A percentile compares a stretch with the other conserved stretches of the same genome.
Evolutionary conservation across 2,329 filamentous ascomycete species (phyloP).

Genomic region (Diaporthe batatas): DNA sequence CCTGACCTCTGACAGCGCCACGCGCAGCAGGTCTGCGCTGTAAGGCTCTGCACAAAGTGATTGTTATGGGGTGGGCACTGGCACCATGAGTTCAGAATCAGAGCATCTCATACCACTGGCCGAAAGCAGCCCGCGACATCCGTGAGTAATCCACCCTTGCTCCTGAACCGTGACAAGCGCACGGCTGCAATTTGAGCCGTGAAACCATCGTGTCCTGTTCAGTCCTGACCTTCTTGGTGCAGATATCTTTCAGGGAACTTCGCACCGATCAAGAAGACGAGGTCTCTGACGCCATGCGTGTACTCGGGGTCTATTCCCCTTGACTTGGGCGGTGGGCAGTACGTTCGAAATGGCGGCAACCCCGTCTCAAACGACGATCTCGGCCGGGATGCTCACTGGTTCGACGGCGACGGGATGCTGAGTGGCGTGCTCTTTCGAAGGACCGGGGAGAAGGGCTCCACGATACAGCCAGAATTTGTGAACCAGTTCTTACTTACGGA

Average conservation of each 20-base stretch:
- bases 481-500: conserved; percentile 79
- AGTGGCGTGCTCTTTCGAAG: conserved; percentile 73
- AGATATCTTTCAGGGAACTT: conserved; percentile 78
- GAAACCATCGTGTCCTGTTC: not conserved
- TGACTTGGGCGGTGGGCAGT: conserved; percentile 78
- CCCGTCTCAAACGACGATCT: conserved; percentile 72
- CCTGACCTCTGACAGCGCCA: not conserved
- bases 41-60: not conserved
- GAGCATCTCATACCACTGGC: not conserved
- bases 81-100: not conserved
- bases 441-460: conserved; percentile 51
- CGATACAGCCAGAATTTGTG: conserved; percentile 72
- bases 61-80: not conserved
- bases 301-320: conserved; percentile 70
- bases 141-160: conserved; percentile 1
- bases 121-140: conserved; percentile 13
- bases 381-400: conserved; percentile 77
- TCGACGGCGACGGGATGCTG: conserved; percentile 82
- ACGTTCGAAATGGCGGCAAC: conserved; percentile 80
- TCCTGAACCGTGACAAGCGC: no score
- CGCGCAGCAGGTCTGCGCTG: conserved; percentile 12
- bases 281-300: conserved; percentile 67
- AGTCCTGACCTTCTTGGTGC: conserved; percentile 20
- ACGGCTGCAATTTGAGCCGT: no score
- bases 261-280: conserved; percentile 71